These are phyloP conservation scores for Tephrocybe sp. DNA, from an alignment of 768 basidiomycete species.

Conservation along the genomic window DNA sequence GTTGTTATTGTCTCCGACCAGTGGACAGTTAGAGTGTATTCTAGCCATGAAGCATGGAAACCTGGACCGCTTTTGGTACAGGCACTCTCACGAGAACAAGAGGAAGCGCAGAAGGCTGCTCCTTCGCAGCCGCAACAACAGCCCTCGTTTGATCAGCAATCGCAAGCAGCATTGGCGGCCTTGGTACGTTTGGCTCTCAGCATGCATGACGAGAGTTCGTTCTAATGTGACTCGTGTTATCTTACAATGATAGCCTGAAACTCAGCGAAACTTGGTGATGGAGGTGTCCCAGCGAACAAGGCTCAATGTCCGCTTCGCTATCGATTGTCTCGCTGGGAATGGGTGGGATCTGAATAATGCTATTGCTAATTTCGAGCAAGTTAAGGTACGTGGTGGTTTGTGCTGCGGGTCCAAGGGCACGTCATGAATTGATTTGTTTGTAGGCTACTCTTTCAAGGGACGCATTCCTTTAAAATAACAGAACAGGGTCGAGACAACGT, in stretches of 20 bases:
- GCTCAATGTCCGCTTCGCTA: conserved; percentile 74
- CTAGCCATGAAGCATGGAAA: conserved; percentile 76
- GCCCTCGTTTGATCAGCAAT: conserved; percentile 42
- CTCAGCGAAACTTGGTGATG: conserved; percentile 67
- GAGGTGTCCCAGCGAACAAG: conserved; percentile 72
- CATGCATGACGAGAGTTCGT: not conserved
- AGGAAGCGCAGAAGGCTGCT: conserved; percentile 24
- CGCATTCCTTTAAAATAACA: conserved; percentile 53
- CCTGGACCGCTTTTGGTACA: conserved; percentile 75
- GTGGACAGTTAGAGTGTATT: conserved; percentile 79
- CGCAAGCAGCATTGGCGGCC: conserved; percentile 48
- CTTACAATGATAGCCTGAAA: conserved; percentile 56
- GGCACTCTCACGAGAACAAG: conserved; percentile 31
- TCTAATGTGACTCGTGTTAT: not conserved
- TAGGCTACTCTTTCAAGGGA: conserved; percentile 52
- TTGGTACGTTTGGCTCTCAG: conserved; percentile 47
- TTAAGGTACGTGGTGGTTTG: conserved; percentile 59
- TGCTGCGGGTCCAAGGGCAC: conserved; percentile 1
- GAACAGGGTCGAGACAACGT: not conserved
- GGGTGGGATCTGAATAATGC: conserved; percentile 83
- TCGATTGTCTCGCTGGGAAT: conserved; percentile 85
- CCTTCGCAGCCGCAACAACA: conserved; percentile 25
- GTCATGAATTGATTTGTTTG: conserved; percentile 21
- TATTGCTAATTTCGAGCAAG: conserved; percentile 80
- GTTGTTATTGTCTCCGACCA: conserved; percentile 89